A percentile compares a stretch with the other conserved stretches of the same genome.
Conservation (phyloP, 116 monocot species). For the Zostera marina region DNA sequence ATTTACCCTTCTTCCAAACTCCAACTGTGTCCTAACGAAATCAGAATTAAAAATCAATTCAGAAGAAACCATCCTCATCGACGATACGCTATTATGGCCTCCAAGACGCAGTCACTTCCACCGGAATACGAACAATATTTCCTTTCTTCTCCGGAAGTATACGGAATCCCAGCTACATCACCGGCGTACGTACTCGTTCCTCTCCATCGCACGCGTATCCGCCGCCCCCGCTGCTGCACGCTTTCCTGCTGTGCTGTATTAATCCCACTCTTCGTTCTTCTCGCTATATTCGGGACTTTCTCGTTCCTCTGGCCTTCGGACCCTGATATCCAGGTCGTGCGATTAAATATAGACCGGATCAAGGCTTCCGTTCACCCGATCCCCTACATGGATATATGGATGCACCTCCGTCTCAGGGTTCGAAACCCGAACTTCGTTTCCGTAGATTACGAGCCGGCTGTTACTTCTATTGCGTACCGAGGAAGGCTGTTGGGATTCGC, state of each 20-base stretch:
- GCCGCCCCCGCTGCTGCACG: constrained; percentile 6
- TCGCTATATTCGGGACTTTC: constrained; percentile 13
- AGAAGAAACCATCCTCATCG: no score
- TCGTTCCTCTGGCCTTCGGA: constrained; percentile 72
- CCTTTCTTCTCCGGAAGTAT: not conserved
- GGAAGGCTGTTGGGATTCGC: constrained; percentile 44
- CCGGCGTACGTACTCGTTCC: constrained; percentile 18
- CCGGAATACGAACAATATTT: not conserved
- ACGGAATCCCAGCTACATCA: constrained; percentile 7
- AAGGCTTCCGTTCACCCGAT: constrained; percentile 12
- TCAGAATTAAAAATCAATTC: no score
- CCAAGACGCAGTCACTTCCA: not conserved
- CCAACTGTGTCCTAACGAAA: no score
- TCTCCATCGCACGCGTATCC: constrained; percentile 18
- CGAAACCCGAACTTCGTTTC: constrained; percentile 61
- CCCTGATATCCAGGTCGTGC: constrained; percentile 36
- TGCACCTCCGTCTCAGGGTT: constrained; percentile 37
- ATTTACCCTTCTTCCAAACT: no score
- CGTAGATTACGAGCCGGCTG: constrained; percentile 35
- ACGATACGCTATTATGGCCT: not conserved
- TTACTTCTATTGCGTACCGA: constrained; percentile 35
- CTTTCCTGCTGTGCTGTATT: constrained; percentile 28
- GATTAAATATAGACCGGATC: constrained; percentile 36
- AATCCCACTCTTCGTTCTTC: constrained; percentile 3
- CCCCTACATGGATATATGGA: constrained; percentile 27